A percentile compares a stretch with the other conserved stretches of the same genome.
phyloP scores from a whole-genome alignment of 1,139 yeast species.

The Suhomyces taliae region DNA sequence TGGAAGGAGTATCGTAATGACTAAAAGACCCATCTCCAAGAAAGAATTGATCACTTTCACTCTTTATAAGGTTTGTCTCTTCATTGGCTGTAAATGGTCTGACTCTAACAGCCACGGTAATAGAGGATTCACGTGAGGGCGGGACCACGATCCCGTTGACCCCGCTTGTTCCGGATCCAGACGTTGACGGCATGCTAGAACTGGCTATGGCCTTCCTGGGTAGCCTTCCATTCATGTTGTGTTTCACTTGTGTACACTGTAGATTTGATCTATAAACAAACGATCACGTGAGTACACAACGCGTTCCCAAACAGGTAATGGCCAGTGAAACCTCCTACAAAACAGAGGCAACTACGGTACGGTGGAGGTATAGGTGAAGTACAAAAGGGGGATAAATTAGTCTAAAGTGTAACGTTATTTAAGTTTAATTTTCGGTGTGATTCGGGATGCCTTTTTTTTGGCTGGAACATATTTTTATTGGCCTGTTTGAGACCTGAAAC shows the following conservation, averaged over 20 bases:
- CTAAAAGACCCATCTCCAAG: slow-evolving; percentile 59
- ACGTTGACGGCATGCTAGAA: background rate
- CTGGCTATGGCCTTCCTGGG: background rate
- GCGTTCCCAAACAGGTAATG: background rate
- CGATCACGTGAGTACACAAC: background rate
- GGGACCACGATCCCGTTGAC: background rate
- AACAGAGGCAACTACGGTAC: no score
- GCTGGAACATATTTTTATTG: no score
- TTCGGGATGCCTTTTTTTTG: no score
- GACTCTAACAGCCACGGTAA: slow-evolving; percentile 77
- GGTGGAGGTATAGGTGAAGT: no score
- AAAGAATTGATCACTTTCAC: slow-evolving; percentile 40
- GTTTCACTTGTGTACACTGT: background rate
- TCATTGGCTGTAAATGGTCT: slow-evolving; percentile 77
- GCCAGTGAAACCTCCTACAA: no score
- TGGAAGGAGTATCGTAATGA: slow-evolving; percentile 12
- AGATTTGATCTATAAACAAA: background rate
- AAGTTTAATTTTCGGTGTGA: no score
- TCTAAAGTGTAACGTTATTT: no score
- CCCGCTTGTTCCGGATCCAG: background rate
- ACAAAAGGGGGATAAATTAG: no score
- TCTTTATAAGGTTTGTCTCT: slow-evolving; percentile 40
- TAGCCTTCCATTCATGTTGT: background rate
- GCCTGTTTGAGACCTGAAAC: no score
- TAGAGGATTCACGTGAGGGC: slow-evolving; percentile 55